Percentiles rank a stretch among this genome's conserved stretches.
These are phyloP conservation scores for Guyanaporus albipodus DNA, from an alignment of 768 basidiomycete genomes.

Conservation along the genomic window DNA sequence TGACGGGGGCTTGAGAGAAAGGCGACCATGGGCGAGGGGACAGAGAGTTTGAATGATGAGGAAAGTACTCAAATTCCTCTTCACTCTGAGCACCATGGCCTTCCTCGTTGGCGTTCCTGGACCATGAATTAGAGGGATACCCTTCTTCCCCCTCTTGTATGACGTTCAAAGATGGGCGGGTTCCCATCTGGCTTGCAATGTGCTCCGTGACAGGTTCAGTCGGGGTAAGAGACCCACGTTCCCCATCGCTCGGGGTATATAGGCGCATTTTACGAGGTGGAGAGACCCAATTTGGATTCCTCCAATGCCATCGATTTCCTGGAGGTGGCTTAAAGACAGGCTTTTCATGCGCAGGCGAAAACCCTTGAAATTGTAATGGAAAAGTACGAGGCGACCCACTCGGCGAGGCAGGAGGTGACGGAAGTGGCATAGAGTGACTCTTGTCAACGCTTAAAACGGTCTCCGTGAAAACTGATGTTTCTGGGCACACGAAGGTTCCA, in stretches of 20 bases:
- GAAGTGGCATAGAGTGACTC: slow-evolving; percentile 22
- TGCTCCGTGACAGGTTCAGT: slow-evolving; percentile 30
- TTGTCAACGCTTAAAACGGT: slow-evolving; percentile 8
- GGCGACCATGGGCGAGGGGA: slow-evolving; percentile 27
- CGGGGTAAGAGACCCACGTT: slow-evolving; percentile 26
- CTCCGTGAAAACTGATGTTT: slow-evolving; percentile 13
- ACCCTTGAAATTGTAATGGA: slow-evolving; percentile 10
- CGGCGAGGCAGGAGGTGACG: slow-evolving; percentile 28
- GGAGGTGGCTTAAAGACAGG: slow-evolving; percentile 27
- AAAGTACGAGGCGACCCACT: slow-evolving; percentile 20
- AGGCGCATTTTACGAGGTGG: slow-evolving; percentile 28
- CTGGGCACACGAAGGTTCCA: slow-evolving; percentile 29
- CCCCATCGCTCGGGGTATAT: slow-evolving; percentile 20
- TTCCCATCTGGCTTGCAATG: neutral
- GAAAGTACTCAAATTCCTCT: slow-evolving; percentile 11
- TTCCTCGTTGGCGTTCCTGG: slow-evolving; percentile 6
- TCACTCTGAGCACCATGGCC: slow-evolving; percentile 2
- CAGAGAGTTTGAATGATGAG: slow-evolving; percentile 16
- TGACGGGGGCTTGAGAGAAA: slow-evolving; percentile 23
- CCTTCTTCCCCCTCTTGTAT: slow-evolving; percentile 14
- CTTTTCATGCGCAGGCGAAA: slow-evolving; percentile 16
- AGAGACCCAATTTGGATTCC: slow-evolving; percentile 33
- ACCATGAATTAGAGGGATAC: slow-evolving; percentile 7
- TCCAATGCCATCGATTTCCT: slow-evolving; percentile 33
- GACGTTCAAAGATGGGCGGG: neutral